phyloP scores from a whole-genome alignment of 2,329 filamentous ascomycete species.

The Diplodia mutila region DNA sequence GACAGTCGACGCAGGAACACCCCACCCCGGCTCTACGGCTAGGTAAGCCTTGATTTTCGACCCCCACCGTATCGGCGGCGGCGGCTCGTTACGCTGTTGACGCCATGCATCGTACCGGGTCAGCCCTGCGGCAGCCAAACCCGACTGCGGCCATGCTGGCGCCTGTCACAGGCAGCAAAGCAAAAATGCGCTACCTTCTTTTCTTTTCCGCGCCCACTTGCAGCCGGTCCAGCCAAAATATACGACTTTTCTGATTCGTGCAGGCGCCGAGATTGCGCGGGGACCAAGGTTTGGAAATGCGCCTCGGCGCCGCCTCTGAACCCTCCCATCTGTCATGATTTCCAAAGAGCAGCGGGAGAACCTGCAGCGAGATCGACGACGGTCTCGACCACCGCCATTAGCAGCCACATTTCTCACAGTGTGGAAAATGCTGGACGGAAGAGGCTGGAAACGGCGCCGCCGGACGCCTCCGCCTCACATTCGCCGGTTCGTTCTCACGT shows the following conservation, averaged over 20 bases:
- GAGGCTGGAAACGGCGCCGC: neutral
- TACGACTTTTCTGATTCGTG: conserved; percentile 9
- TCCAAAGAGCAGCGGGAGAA: neutral
- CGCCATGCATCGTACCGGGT: neutral
- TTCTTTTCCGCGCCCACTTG: neutral
- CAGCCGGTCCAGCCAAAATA: conserved; percentile 1
- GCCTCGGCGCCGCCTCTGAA: neutral
- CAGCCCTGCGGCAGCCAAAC: neutral
- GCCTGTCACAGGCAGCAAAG: neutral
- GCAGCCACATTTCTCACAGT: neutral
- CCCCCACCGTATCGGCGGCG: neutral
- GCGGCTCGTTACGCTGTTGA: neutral
- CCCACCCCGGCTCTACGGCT: no score
- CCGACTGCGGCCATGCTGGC: neutral
- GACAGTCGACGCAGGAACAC: no score
- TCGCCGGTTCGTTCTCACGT: neutral
- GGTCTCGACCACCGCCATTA: neutral
- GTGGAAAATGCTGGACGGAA: neutral
- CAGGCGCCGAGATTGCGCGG: neutral
- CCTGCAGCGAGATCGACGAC: neutral
- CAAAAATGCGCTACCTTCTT: neutral
- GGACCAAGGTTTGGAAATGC: neutral
- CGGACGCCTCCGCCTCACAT: neutral
- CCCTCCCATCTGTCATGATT: neutral
- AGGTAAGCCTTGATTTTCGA: no score